These are phyloP conservation scores for Trichoderma orchidacearum DNA, from an alignment of 495 filamentous ascomycete species.

Conservation along the genomic window DNA sequence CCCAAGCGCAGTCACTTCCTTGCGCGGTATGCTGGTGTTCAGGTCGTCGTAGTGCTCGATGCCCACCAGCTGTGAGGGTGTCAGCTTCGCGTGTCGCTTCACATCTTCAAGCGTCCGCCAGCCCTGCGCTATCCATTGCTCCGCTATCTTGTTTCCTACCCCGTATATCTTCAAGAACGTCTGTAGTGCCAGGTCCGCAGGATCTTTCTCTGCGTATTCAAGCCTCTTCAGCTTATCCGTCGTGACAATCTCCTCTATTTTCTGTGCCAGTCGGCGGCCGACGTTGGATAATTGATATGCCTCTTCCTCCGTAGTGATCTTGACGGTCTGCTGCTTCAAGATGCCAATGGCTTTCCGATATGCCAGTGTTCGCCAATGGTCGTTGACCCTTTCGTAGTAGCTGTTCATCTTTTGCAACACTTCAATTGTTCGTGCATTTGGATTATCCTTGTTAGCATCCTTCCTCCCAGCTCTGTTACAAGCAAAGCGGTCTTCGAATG, in stretches of 20 bases:
- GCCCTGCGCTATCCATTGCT: constrained; percentile 67
- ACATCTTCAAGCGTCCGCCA: constrained; percentile 66
- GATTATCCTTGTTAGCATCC: constrained; percentile 18
- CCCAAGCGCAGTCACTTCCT: constrained; percentile 61
- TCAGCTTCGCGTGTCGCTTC: constrained; percentile 46
- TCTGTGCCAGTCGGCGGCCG: constrained; percentile 62
- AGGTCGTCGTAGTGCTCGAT: constrained; percentile 77
- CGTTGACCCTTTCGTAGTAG: constrained; percentile 61
- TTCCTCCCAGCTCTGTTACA: constrained; percentile 28
- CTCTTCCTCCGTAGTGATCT: constrained; percentile 54
- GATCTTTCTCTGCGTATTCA: constrained; percentile 51
- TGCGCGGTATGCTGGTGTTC: constrained; percentile 64
- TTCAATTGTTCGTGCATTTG: constrained; percentile 64
- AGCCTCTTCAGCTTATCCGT: constrained; percentile 66
- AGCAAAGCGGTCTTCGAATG: constrained; percentile 26
- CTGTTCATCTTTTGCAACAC: constrained; percentile 71
- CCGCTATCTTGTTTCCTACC: constrained; percentile 56
- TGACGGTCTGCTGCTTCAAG: constrained; percentile 50
- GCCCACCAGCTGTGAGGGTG: constrained; percentile 61
- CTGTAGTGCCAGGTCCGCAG: constrained; percentile 46
- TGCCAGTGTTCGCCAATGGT: constrained; percentile 67
- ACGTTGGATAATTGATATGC: constrained; percentile 58
- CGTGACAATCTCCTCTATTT: constrained; percentile 79
- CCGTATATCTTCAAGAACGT: constrained; percentile 70
- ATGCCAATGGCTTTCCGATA: constrained; percentile 72